Percentiles rank a stretch among this genome's conserved stretches.
Evolutionary conservation across 2,329 filamentous ascomycete species (phyloP).

Genomic region (Lachnellula suecica): DNA sequence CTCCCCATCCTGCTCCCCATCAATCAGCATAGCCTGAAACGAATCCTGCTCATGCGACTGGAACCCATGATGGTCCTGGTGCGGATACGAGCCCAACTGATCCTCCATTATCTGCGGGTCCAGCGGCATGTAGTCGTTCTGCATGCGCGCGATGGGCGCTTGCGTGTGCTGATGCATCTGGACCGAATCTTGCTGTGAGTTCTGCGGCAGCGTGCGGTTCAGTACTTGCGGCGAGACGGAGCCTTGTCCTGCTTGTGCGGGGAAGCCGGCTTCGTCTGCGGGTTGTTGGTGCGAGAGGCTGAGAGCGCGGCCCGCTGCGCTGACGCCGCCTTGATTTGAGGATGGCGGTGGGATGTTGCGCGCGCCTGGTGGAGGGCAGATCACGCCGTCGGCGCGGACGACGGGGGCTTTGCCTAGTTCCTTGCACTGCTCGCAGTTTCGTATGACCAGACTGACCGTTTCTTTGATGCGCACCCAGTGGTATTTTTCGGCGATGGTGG

Average conservation of each 20-base stretch:
- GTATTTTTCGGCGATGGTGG: conserved; percentile 87
- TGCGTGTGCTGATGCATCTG: conserved; percentile 11
- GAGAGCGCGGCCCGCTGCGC: conserved; percentile 26
- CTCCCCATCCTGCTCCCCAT: conserved; percentile 26
- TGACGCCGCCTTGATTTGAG: conserved; percentile 14
- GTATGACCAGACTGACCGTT: conserved; percentile 91
- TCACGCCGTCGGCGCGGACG: conserved; percentile 25
- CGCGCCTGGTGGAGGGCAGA: conserved; percentile 13
- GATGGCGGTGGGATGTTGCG: conserved; percentile 2
- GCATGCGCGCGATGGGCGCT: conserved; percentile 32
- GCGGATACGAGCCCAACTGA: conserved; percentile 35
- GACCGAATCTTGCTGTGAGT: conserved; percentile 11
- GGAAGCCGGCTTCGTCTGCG: conserved; percentile 11
- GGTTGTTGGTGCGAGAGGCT: conserved; percentile 19
- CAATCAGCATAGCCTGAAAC: conserved; percentile 31
- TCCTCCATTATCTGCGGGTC: conserved; percentile 62
- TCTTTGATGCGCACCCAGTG: conserved; percentile 99
- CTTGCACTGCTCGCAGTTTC: conserved; percentile 87
- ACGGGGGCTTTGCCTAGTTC: conserved; percentile 64
- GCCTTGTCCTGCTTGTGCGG: conserved; percentile 24
- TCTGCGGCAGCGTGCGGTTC: conserved; percentile 25
- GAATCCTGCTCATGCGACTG: conserved; percentile 17
- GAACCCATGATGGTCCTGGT: conserved; percentile 10
- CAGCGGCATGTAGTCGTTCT: conserved; percentile 44
- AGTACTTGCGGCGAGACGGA: conserved; percentile 34